These are phyloP conservation scores for Pseudogymnoascus sp. DNA, from an alignment of 2,329 filamentous ascomycete species.

Conservation along the genomic window DNA sequence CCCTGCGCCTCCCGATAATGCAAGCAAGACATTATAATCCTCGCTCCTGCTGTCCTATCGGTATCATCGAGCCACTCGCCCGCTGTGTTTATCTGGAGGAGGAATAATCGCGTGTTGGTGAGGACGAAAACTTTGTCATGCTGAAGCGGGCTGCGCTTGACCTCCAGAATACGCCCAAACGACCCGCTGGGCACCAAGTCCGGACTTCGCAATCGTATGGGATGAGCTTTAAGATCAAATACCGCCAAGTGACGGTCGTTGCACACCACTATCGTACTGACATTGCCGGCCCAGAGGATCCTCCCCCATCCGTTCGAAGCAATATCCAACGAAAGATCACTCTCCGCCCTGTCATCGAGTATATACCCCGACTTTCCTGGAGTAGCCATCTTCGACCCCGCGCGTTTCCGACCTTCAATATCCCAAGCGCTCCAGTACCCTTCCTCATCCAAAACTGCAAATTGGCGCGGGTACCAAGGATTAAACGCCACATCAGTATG, in stretches of 20 bases:
- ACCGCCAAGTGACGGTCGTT: constrained; percentile 30
- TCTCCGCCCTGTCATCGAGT: constrained; percentile 17
- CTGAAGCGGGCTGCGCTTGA: constrained; percentile 40
- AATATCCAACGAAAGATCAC: constrained; percentile 10
- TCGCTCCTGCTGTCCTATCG: constrained; percentile 12
- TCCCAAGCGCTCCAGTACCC: constrained; percentile 65
- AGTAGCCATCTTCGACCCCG: constrained; percentile 11
- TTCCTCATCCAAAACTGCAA: constrained; percentile 57
- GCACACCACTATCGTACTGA: constrained; percentile 39
- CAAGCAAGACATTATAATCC: constrained; percentile 36
- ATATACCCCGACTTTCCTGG: constrained; percentile 21
- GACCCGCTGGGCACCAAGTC: constrained; percentile 16
- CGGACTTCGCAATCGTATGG: constrained; percentile 17
- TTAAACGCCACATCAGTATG: constrained; percentile 61
- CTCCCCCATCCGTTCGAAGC: constrained; percentile 38
- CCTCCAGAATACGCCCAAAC: constrained; percentile 48
- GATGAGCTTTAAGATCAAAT: constrained; percentile 22
- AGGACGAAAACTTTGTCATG: constrained; percentile 49
- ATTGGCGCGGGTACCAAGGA: constrained; percentile 49
- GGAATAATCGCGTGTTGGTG: constrained; percentile 32
- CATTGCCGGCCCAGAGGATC: constrained; percentile 39
- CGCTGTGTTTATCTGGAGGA: constrained; percentile 22
- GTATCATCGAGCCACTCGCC: constrained; percentile 14
- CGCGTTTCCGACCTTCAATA: constrained; percentile 21
- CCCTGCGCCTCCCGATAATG: constrained; percentile 37